Percentiles rank a stretch among this genome's conserved stretches.
Evolutionary conservation across 108 stramenopile species (phyloP).

Genomic region (Cyclotella choctawhatcheeana): DNA sequence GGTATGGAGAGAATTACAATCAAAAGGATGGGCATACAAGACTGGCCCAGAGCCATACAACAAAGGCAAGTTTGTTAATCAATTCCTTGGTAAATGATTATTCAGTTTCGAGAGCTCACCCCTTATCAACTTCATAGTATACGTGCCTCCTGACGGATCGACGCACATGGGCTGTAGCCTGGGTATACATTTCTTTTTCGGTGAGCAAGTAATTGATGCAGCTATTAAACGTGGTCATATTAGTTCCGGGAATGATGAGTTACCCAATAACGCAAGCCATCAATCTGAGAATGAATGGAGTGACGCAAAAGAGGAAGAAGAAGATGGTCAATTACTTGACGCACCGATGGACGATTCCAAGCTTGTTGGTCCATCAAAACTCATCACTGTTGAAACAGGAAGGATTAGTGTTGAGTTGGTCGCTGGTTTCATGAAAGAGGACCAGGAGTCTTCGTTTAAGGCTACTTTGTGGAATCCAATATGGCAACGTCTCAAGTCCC

Average conservation of each 20-base stretch:
- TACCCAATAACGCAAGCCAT: background rate
- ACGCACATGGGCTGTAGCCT: slow-evolving; percentile 34
- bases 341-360: slow-evolving; percentile 32
- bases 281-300: slow-evolving; percentile 1
- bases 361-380: slow-evolving; percentile 11
- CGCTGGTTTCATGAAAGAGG: slow-evolving; percentile 14
- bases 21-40: slow-evolving; percentile 43
- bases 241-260: background rate
- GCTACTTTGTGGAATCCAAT: slow-evolving; percentile 27
- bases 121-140: slow-evolving; percentile 13
- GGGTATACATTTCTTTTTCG: slow-evolving; percentile 47
- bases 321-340: background rate
- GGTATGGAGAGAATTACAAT: slow-evolving; percentile 33
- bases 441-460: slow-evolving; percentile 21
- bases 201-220: slow-evolving; percentile 32
- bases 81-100: background rate
- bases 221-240: slow-evolving; percentile 35
- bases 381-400: slow-evolving; percentile 33
- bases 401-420: slow-evolving; percentile 14
- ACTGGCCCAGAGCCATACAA: slow-evolving; percentile 51
- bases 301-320: slow-evolving; percentile 3
- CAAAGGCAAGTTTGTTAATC: slow-evolving; percentile 29
- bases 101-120: background rate
- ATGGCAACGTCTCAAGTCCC: slow-evolving; percentile 39
- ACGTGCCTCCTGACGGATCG: slow-evolving; percentile 49